Conservation (phyloP, 2,329 filamentous ascomycete genomes). For the Aspergillus sp. region DNA sequence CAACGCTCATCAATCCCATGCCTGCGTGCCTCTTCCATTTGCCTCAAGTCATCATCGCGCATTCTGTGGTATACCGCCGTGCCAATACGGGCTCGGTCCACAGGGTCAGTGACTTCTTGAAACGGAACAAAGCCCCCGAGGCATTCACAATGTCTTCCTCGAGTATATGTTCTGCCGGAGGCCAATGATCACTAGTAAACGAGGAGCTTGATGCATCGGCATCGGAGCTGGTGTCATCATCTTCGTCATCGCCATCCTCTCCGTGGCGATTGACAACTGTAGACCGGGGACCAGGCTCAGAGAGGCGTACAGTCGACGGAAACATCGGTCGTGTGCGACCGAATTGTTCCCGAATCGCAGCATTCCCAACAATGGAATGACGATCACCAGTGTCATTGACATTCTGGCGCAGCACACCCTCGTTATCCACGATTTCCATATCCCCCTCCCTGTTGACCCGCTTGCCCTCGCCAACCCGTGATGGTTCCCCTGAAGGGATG, state of each 20-base stretch:
- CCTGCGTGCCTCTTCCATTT: conserved; percentile 28
- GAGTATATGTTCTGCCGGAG: conserved; percentile 29
- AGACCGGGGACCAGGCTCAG: conserved; percentile 7
- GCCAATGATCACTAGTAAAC: conserved; percentile 26
- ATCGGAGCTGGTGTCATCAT: conserved; percentile 14
- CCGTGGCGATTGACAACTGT: conserved; percentile 5
- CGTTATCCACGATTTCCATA: conserved; percentile 52
- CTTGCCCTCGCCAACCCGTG: conserved; percentile 59
- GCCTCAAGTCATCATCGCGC: conserved; percentile 29
- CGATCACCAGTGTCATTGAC: conserved; percentile 52
- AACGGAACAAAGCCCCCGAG: conserved; percentile 33
- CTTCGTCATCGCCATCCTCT: conserved; percentile 11
- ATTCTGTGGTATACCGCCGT: conserved; percentile 30
- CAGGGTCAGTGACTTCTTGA: conserved; percentile 34
- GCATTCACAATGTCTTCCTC: conserved; percentile 34
- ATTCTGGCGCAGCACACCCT: conserved; percentile 51
- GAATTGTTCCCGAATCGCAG: conserved; percentile 30
- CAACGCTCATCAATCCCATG: conserved; percentile 58
- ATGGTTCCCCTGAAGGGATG: conserved; percentile 54
- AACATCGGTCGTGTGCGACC: conserved; percentile 25
- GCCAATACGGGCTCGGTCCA: conserved; percentile 32
- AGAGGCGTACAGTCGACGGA: conserved; percentile 19
- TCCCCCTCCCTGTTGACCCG: conserved; percentile 54
- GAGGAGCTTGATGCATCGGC: conserved; percentile 19
- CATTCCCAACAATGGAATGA: conserved; percentile 49